These are phyloP conservation scores for Paxillus ammoniavirescens DNA, from an alignment of 768 basidiomycete species.

Conservation along the genomic window DNA sequence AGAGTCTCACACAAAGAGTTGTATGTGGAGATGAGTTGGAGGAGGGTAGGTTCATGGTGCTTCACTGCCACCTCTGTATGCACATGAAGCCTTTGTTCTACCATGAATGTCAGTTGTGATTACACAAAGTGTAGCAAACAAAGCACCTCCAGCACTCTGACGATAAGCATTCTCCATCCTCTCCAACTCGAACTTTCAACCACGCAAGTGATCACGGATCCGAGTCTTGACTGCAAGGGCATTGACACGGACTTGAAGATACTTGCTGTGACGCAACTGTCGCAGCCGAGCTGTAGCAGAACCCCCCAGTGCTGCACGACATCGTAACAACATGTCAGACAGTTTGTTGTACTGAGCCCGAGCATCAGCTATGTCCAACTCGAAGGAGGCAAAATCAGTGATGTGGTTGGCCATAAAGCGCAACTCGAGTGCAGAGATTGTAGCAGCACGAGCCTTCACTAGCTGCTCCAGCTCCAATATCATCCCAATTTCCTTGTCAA, in stretches of 20 bases:
- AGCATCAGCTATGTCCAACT: not conserved
- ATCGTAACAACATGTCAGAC: not conserved
- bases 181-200: conserved; percentile 17
- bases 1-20: conserved; percentile 26
- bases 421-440: not conserved
- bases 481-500: not conserved
- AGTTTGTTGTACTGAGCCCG: not conserved
- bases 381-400: not conserved
- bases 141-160: conserved; percentile 12
- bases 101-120: not conserved
- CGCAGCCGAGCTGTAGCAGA: not conserved
- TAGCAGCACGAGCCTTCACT: not conserved
- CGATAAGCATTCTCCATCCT: conserved; percentile 7
- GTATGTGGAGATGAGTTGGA: conserved; percentile 19
- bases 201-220: conserved; percentile 10
- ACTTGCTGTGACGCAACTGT: not conserved
- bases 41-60: conserved; percentile 25
- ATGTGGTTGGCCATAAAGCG: not conserved
- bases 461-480: not conserved
- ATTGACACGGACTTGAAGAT: conserved; percentile 11
- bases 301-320: not conserved
- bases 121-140: no score
- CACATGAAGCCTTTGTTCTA: conserved; percentile 18
- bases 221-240: conserved; percentile 13
- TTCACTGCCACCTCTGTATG: conserved; percentile 25